Evolutionary conservation across 2,329 filamentous ascomycete genomes (phyloP).

Genomic region (Aaosphaeria pasadenensis): DNA sequence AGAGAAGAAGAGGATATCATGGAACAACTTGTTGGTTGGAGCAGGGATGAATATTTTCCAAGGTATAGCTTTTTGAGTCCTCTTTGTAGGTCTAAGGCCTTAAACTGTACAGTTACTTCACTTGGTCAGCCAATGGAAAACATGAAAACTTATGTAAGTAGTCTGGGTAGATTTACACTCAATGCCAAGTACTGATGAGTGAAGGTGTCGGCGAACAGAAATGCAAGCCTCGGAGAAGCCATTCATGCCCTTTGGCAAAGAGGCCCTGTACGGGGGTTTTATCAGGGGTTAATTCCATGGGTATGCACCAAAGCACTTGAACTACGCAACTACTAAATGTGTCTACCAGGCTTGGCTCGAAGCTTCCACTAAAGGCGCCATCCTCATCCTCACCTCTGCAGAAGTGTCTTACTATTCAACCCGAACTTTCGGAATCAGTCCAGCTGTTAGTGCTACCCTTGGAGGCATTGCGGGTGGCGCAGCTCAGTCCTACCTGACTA

Average conservation of each 20-base stretch:
- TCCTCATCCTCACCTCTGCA: background rate
- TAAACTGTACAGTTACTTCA: background rate
- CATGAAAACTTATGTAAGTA: background rate
- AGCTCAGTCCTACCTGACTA: background rate
- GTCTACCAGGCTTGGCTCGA: background rate
- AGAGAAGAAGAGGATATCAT: background rate
- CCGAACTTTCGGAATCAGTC: background rate
- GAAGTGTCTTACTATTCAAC: background rate
- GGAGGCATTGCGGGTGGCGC: background rate
- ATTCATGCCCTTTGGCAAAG: background rate
- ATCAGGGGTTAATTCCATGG: background rate
- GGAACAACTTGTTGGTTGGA: background rate
- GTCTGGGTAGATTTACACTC: background rate
- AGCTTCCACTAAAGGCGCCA: background rate
- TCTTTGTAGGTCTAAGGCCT: too few species aligned
- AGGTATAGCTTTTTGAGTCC: background rate
- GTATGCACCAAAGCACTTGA: background rate
- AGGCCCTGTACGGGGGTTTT: background rate
- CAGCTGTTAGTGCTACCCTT: background rate
- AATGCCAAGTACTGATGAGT: background rate
- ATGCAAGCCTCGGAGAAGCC: background rate
- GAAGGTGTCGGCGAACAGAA: background rate
- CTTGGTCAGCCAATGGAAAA: background rate
- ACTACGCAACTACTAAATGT: too few species aligned
- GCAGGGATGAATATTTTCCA: background rate